Conservation (phyloP, 208 protist genomes). For the Histomonas meleagridis region DNA sequence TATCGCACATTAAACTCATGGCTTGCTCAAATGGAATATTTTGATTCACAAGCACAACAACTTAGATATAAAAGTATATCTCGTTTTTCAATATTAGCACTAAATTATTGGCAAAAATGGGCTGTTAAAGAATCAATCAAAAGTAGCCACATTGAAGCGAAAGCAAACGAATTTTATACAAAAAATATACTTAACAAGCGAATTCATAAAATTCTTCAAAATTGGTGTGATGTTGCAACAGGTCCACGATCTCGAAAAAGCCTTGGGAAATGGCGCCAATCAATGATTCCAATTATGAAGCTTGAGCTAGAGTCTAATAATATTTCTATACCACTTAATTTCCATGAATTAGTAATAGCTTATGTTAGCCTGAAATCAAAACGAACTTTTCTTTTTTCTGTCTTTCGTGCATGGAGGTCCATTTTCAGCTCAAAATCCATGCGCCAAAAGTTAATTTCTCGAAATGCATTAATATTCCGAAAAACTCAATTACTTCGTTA, state of each 20-base stretch:
- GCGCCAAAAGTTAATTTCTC: background rate
- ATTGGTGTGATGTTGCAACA: background rate
- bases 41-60: background rate
- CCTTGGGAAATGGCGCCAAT: background rate
- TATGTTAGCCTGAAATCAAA: background rate
- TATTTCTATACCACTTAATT: background rate
- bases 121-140: background rate
- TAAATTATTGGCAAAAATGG: background rate
- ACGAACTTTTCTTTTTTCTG: background rate
- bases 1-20: background rate
- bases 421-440: background rate
- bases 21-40: constrained; percentile 29
- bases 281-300: constrained; percentile 30
- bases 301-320: background rate
- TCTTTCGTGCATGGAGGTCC: background rate
- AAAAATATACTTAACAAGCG: background rate
- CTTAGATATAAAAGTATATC: background rate
- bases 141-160: background rate
- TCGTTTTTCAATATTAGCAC: background rate
- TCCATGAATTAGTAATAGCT: background rate
- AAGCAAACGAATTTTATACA: background rate
- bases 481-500: background rate
- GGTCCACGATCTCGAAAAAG: background rate
- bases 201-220: background rate
- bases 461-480: background rate